Evolutionary conservation across 768 basidiomycete species (phyloP), one percentile per base, ranked within the genome.

Genomic region (Saitozyma sp.): DNA sequence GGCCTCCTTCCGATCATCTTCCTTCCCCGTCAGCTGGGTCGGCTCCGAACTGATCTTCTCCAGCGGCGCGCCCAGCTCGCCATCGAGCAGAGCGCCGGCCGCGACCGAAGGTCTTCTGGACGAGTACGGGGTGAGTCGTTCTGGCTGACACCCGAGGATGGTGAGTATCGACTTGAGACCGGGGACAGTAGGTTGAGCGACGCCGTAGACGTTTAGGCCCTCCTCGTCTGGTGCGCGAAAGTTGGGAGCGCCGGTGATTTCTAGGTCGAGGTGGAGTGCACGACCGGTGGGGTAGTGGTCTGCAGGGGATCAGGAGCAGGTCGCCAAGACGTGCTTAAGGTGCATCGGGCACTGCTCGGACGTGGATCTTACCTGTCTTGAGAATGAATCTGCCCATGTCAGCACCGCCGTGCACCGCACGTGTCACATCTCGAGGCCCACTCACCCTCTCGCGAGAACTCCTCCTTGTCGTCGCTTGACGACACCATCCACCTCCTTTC

Each of bases 211-310:
- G 68, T 94, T 95, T 41, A 97, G 83, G 60, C 86, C 85, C 37
- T 87, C 88, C 53, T 87, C 84, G 55, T 86, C 84, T 9, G 92
- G 89, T 11, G 89, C 87, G 67, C 96, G 84, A 76, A 98, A 97
- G 80, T 98, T 97, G 4, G 95, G 93, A 16, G 95, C 95, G 41
- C 96, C 95, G 74, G 92, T 89, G 9, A 99, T 84, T 61, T 90
- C 91, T 37, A 97, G 83, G 71, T 95, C 92, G 2, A 98, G 85
- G 75, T 95, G 91, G 49, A 93, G 82, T 4, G 92, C 92, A 66
- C 93, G 86, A 51, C 74, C 66, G 9, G 78, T 76, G 1, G 77
- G 71, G 49, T 80, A 78, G 38, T 80, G 80, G 57, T 80, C 78
- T 62, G 63, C 11, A 46, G n/a, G 2, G 45, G n/a, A 6, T 46